Conservation (phyloP, 169 alveolate genomes). For the Plasmodium gallinaceum region DNA sequence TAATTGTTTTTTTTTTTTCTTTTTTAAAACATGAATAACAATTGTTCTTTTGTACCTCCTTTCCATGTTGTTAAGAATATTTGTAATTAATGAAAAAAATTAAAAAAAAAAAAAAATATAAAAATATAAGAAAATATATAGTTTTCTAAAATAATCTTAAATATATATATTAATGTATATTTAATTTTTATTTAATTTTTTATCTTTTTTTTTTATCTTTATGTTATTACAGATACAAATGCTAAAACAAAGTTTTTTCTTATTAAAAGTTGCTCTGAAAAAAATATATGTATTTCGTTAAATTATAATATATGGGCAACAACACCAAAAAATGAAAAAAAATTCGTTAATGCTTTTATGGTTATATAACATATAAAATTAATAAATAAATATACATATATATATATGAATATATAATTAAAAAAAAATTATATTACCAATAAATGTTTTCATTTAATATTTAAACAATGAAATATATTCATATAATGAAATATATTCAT, state of each 20-base stretch:
- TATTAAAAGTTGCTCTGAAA: conserved; percentile 81
- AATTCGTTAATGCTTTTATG: conserved; percentile 68
- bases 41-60: conserved; percentile 24
- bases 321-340: conserved; percentile 80
- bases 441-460: neutral
- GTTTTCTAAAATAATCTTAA: neutral
- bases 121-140: neutral
- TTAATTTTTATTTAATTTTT: neutral
- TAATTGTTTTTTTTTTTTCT: neutral
- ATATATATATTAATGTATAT: conserved; percentile 2
- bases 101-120: neutral
- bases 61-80: conserved; percentile 25
- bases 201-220: conserved; percentile 13
- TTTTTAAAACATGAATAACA: conserved; percentile 28
- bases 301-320: conserved; percentile 85
- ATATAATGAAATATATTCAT: neutral
- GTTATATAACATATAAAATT: conserved; percentile 15
- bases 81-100: conserved; percentile 32
- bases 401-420: conserved; percentile 7
- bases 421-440: neutral
- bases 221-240: conserved; percentile 27
- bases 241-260: conserved; percentile 77
- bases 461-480: neutral
- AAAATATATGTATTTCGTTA: conserved; percentile 75
- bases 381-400: neutral